A percentile compares a stretch with the other conserved stretches of the same genome.
Conservation (phyloP, 371 early-diverging fungal species). For the Hamiltosporidium tvaerminnensis region DNA sequence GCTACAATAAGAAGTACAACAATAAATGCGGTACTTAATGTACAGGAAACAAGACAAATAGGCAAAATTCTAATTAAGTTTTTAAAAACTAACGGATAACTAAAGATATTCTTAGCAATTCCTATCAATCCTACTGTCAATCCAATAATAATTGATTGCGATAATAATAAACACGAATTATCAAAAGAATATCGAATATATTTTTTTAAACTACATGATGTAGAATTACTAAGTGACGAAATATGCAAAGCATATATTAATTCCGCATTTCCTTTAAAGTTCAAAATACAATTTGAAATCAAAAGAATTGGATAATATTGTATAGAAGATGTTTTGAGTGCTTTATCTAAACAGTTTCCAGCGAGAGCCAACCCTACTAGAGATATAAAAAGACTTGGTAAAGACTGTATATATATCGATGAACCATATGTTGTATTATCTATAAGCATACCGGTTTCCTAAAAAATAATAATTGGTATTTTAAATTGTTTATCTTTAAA, state of each 20-base stretch:
- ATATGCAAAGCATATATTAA: conserved; percentile 46
- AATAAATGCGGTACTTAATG: conserved; percentile 35
- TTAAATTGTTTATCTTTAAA: no score
- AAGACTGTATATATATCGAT: conserved; percentile 27
- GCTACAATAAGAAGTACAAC: conserved; percentile 33
- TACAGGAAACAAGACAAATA: conserved; percentile 32
- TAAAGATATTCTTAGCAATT: conserved; percentile 14
- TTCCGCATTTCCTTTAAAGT: conserved; percentile 53
- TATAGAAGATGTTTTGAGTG: conserved; percentile 3
- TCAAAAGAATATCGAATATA: conserved; percentile 42
- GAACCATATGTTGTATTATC: no score
- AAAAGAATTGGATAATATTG: conserved; percentile 41
- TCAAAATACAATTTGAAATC: conserved; percentile 48
- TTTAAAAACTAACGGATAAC: conserved; percentile 3
- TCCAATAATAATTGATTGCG: conserved; percentile 39
- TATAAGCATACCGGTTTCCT: no score
- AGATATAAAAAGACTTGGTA: conserved; percentile 42
- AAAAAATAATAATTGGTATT: no score
- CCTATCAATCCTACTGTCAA: conserved; percentile 40
- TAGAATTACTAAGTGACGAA: conserved; percentile 16
- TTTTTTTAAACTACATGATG: neutral
- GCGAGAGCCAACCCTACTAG: conserved; percentile 42
- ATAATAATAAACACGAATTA: conserved; percentile 36
- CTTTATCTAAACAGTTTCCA: conserved; percentile 23
- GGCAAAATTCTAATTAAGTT: conserved; percentile 9